Conservation (phyloP, 495 filamentous ascomycete species). For the Penicillium silybi region DNA sequence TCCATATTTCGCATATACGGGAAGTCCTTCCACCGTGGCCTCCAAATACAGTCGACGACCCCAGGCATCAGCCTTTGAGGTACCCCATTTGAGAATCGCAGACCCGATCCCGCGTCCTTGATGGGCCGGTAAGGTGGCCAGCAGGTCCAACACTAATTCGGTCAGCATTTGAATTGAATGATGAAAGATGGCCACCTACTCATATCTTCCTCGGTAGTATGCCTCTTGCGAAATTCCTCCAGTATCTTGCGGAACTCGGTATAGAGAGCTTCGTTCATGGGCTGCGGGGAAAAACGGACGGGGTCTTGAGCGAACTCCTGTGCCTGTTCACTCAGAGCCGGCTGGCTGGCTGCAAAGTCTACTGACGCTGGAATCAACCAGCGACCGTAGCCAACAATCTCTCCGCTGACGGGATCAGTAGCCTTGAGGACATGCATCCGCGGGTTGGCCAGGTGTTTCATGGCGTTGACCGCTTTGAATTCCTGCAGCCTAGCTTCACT, state of each 20-base stretch:
- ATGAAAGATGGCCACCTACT: slow-evolving; percentile 9
- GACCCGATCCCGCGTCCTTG: slow-evolving; percentile 50
- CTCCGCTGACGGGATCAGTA: slow-evolving; percentile 11
- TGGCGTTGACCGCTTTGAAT: slow-evolving; percentile 18
- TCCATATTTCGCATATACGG: slow-evolving; percentile 53
- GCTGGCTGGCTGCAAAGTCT: background rate
- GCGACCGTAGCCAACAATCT: slow-evolving; percentile 17
- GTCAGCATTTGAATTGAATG: background rate
- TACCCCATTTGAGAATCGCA: slow-evolving; percentile 46
- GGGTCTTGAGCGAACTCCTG: slow-evolving; percentile 12
- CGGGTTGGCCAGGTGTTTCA: slow-evolving; percentile 24
- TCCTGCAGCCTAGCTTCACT: background rate
- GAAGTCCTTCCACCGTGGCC: slow-evolving; percentile 46
- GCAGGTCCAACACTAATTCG: slow-evolving; percentile 35
- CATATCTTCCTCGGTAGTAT: slow-evolving; percentile 20
- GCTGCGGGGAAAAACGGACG: slow-evolving; percentile 11
- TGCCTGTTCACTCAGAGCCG: slow-evolving; percentile 16
- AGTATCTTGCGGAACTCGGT: slow-evolving; percentile 14
- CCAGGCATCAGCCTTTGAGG: slow-evolving; percentile 45
- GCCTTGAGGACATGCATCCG: slow-evolving; percentile 24
- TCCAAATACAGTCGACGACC: slow-evolving; percentile 50
- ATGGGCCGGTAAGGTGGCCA: slow-evolving; percentile 42
- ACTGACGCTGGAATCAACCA: slow-evolving; percentile 20
- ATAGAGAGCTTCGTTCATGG: slow-evolving; percentile 17
- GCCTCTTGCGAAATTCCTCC: slow-evolving; percentile 11